Base-by-base conservation (phyloP, 2,329 filamentous ascomycete genomes). In the Fusarium algeriense region DNA sequence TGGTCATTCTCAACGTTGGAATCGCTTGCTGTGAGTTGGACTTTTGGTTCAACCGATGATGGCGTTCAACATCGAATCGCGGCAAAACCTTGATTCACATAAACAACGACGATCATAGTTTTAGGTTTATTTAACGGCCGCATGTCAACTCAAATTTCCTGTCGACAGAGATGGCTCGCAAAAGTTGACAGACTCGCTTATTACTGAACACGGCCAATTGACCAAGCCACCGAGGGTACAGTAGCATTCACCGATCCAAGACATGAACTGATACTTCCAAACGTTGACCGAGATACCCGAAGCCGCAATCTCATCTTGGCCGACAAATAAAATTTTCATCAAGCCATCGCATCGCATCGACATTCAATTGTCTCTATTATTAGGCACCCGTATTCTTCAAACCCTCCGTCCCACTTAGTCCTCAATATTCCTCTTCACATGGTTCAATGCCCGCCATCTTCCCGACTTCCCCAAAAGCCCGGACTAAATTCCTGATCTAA, bases 401-500 rank as follows among this genome's bases (percentile, higher is more conserved):
- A 28, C 12, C 17, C 12, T 12, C 14, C 7, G 26, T 60, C 40
- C 57, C 50, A 44, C 57, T 60, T 56, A 28, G 32, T 10, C n/a
- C 23, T 35, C 23, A 32, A 17, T 32, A 23, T 19, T 15, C 11
- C n/a, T 19, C 3, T 32, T 49, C 35, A 53, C 35, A 53, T 59
- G 46, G 48, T 19, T n/a, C 23, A 23, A 28, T 34, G 34, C 34
- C 58, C 50, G 40, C 50, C 32, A 10, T 17, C 23, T 37, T 45
- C 26, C 23, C 26, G 28, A 49, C 30, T 30, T 30, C 30, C 30
- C 30, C 30, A 52, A 37, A 41, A 34, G 23, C 55, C 37, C 30
- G 50, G 40, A 44, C 49, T 4, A 30, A 56, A 67, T 68, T 63
- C 38, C 56, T 68, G 64, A 68, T 54, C 64, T 52, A 55, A 62